A percentile compares a stretch with the other conserved stretches of the same genome.
These are phyloP conservation scores for Infundibulicybe gibba DNA, from an alignment of 768 basidiomycete genomes.

Conservation along the genomic window DNA sequence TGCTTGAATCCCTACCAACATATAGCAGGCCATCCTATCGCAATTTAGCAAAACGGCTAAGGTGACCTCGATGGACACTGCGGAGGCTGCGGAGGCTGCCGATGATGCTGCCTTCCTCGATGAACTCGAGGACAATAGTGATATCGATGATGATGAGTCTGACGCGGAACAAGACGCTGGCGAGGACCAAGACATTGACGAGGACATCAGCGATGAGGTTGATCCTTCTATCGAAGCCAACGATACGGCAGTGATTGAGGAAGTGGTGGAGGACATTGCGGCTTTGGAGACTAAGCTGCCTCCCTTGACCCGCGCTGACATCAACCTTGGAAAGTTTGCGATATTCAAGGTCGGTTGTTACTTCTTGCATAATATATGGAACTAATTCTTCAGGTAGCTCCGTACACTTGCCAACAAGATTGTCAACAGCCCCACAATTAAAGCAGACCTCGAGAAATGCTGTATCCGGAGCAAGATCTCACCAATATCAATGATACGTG, in stretches of 20 bases:
- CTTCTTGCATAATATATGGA: no score
- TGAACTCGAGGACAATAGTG: neutral
- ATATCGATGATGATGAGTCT: conserved; percentile 1
- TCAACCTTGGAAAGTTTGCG: conserved; percentile 1
- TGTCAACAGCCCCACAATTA: conserved; percentile 9
- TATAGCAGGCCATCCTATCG: conserved; percentile 12
- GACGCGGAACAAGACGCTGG: conserved; percentile 3
- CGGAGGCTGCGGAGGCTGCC: neutral
- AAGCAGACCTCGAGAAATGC: conserved; percentile 8
- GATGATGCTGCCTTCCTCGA: neutral
- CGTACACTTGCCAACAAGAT: conserved; percentile 10
- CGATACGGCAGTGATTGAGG: conserved; percentile 2
- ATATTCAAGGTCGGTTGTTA: conserved; percentile 4
- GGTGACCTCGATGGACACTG: neutral
- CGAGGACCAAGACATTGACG: no score
- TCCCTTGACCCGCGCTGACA: neutral
- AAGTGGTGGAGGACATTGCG: neutral
- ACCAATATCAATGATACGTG: conserved; percentile 11
- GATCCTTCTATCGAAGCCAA: conserved; percentile 1
- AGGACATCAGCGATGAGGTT: conserved; percentile 7
- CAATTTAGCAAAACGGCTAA: conserved; percentile 7
- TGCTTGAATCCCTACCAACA: neutral
- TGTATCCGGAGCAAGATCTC: conserved; percentile 2
- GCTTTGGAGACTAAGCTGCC: neutral
- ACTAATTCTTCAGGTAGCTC: conserved; percentile 11